Evolutionary conservation across 2,329 filamentous ascomycete genomes (phyloP).

Genomic region (Epichloe elymi): DNA sequence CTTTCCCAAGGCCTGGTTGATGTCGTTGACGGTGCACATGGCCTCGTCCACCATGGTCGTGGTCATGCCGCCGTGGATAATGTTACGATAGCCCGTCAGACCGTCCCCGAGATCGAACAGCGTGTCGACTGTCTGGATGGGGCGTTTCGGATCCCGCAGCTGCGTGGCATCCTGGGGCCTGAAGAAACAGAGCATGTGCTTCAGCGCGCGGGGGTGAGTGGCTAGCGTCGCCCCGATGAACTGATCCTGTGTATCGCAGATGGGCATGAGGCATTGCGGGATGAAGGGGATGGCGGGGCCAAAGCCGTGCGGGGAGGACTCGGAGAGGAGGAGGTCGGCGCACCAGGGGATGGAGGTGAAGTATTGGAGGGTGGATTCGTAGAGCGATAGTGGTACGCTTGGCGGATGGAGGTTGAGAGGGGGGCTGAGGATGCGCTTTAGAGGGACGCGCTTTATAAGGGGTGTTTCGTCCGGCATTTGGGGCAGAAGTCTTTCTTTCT

Average conservation of each 20-base stretch:
- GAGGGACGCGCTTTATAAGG: not conserved
- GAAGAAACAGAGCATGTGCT: constrained; percentile 23
- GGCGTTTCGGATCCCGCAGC: constrained; percentile 11
- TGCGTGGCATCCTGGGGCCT: constrained; percentile 14
- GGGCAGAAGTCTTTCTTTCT: not conserved
- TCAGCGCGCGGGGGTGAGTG: constrained; percentile 13
- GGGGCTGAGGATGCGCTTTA: constrained; percentile 19
- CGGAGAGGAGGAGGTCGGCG: constrained; percentile 13
- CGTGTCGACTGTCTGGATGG: constrained; percentile 16
- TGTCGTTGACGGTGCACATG: constrained; percentile 22
- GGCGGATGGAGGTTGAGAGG: constrained; percentile 16
- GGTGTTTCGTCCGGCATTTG: not conserved
- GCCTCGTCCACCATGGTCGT: constrained; percentile 24
- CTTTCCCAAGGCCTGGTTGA: constrained; percentile 22
- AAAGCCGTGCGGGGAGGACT: constrained; percentile 1
- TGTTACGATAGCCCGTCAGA: constrained; percentile 18
- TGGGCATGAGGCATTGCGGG: constrained; percentile 20
- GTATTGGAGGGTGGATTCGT: constrained; percentile 15
- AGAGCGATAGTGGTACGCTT: constrained; percentile 14
- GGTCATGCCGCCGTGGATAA: constrained; percentile 25
- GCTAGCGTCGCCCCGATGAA: constrained; percentile 21
- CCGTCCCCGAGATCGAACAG: constrained; percentile 22
- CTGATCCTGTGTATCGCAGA: constrained; percentile 17
- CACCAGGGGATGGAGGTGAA: constrained; percentile 25
- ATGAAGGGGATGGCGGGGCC: constrained; percentile 18